phyloP scores from a whole-genome alignment of 768 basidiomycete species.

The Psilocybe azurescens region DNA sequence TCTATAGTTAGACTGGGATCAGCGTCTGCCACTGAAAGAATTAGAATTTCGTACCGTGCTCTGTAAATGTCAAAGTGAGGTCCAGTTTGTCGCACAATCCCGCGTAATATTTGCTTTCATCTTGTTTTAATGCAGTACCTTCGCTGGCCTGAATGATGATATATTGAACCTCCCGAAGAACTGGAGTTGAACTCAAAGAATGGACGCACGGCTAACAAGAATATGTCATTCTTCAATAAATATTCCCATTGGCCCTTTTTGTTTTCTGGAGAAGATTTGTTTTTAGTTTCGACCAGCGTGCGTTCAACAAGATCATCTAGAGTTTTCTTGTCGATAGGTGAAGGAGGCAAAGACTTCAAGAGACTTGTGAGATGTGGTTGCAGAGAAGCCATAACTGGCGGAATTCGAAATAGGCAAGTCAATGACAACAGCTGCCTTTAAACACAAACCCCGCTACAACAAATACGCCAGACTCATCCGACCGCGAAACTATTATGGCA shows the following conservation, averaged over 20 bases:
- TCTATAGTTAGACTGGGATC: constrained; percentile 43
- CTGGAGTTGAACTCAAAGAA: not conserved
- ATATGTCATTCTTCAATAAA: constrained; percentile 71
- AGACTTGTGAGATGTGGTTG: constrained; percentile 55
- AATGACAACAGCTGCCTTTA: not conserved
- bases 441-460: constrained; percentile 1
- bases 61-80: constrained; percentile 76
- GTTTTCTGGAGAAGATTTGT: constrained; percentile 57
- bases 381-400: constrained; percentile 52
- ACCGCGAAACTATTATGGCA: constrained; percentile 2
- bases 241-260: constrained; percentile 79
- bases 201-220: constrained; percentile 68
- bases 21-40: not conserved
- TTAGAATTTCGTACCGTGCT: constrained; percentile 58
- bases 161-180: not conserved
- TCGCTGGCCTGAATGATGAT: constrained; percentile 61
- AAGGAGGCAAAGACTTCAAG: constrained; percentile 55
- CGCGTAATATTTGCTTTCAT: constrained; percentile 62
- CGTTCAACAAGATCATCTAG: constrained; percentile 57
- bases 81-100: constrained; percentile 69
- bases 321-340: constrained; percentile 49
- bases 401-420: constrained; percentile 25
- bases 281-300: constrained; percentile 47
- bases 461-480: not conserved
- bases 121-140: constrained; percentile 63